Evolutionary conservation across 176 grass and related monocot species (phyloP), one percentile per base, ranked within the genome.

Genomic region (Themeda triandra): DNA sequence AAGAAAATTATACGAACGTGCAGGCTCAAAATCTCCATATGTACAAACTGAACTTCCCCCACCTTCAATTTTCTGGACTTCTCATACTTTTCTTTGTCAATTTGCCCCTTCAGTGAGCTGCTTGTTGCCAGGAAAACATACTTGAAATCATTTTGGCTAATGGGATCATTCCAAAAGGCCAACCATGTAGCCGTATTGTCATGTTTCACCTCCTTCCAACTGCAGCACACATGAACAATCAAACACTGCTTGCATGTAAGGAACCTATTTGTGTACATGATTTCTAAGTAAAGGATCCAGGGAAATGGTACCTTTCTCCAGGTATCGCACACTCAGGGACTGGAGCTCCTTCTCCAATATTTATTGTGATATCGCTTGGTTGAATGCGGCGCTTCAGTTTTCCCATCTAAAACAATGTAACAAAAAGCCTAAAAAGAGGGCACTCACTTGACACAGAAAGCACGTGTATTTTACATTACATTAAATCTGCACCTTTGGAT

Each of bases 131-230:
- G 78, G 86, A 99, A 99, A 60, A 96, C 97, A 88, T 99, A 99
- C 78, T 99, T 99, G 69, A 90, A 96, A 77, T 96, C 97, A 82
- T 89, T 99, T 79, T 86, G 88, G 89, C 85, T 96, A 83, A 99
- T 96, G 21, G 97, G 97, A 87, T 99, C 97, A 9, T 88, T 96
- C 97, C 97, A 96, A 81, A 92, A 99, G 41, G 97, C 93, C 80
- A 99, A 76, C 97, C 97, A 99, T 78, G 97, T 99, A 73, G 94
- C 97, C 21, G 97, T 96, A 68, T 99, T 99, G 79, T 99, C 97
- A 83, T 94, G 93, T 83, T 89, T 96, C 30, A 96, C 86, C 86
- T 99, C 93, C 80, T 92, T 91, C 97, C 97, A 99, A 66, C 93
- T 99, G 90, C 53, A 85, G 75, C 27, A 44, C 64, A 86, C 62